Conservation (phyloP, 768 basidiomycete genomes). For the Pleurotus eryngii region DNA sequence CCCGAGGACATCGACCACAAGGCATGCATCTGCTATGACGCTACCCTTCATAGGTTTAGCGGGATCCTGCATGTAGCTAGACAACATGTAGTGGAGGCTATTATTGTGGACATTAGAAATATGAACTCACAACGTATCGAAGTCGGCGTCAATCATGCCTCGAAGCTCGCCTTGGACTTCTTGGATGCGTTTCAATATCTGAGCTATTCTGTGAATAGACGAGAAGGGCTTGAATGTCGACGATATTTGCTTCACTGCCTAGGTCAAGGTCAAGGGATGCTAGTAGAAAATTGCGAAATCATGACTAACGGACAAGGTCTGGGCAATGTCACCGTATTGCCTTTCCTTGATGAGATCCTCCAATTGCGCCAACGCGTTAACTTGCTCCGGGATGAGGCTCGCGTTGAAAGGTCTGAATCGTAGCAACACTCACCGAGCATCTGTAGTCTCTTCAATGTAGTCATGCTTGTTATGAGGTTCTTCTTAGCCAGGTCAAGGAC, state of each 20-base stretch:
- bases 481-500: conserved; percentile 90
- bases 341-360: conserved; percentile 75
- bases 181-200: conserved; percentile 76
- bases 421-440: conserved; percentile 74
- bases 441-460: conserved; percentile 82
- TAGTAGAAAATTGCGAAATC: not conserved
- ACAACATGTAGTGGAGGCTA: not conserved
- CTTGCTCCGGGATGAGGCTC: conserved; percentile 32
- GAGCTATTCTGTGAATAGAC: conserved; percentile 71
- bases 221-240: conserved; percentile 76
- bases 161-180: conserved; percentile 83
- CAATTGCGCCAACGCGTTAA: conserved; percentile 78
- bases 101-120: not conserved
- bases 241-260: conserved; percentile 90
- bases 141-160: conserved; percentile 80
- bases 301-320: conserved; percentile 52
- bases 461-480: conserved; percentile 89
- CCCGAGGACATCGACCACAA: conserved; percentile 88
- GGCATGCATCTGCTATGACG: conserved; percentile 77
- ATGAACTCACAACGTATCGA: conserved; percentile 81
- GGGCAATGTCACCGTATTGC: conserved; percentile 79
- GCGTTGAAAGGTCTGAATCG: not conserved
- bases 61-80: conserved; percentile 78
- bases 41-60: conserved; percentile 61
- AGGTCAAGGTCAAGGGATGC: conserved; percentile 2